Percentiles rank a stretch among this genome's conserved stretches.
Conservation (phyloP, 352 stramenopile genomes). For the Phytophthora pini region DNA sequence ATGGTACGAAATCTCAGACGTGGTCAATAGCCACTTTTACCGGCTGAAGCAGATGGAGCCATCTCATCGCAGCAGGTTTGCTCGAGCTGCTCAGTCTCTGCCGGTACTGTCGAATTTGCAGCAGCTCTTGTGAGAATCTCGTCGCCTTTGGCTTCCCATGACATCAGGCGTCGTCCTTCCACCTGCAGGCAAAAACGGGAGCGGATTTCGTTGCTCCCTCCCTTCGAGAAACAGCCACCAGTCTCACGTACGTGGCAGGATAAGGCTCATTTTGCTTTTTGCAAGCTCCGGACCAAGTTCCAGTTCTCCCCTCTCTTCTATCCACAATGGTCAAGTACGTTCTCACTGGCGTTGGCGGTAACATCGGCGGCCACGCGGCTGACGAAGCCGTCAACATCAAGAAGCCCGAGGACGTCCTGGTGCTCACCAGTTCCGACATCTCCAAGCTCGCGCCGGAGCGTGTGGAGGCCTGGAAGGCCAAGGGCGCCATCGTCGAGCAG, state of each 20-base stretch:
- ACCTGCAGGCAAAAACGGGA: constrained; percentile 20
- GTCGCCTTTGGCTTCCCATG: background rate
- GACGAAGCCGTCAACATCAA: constrained; percentile 34
- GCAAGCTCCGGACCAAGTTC: constrained; percentile 22
- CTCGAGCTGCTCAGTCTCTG: constrained; percentile 9
- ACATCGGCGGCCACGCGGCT: constrained; percentile 33
- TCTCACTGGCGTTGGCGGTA: constrained; percentile 34
- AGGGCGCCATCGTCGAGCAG: constrained; percentile 22
- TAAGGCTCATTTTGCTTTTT: constrained; percentile 28
- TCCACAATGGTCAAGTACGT: constrained; percentile 39
- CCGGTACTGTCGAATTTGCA: constrained; percentile 2
- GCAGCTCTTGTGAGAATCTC: background rate
- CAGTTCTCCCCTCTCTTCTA: constrained; percentile 1
- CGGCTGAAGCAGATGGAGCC: background rate
- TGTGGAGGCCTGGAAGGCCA: constrained; percentile 20
- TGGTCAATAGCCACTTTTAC: constrained; percentile 6
- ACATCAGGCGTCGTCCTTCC: constrained; percentile 12
- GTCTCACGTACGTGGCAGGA: constrained; percentile 19
- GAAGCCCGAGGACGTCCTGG: constrained; percentile 24
- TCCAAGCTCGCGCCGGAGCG: constrained; percentile 28
- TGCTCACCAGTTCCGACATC: constrained; percentile 24
- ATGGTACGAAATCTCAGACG: background rate
- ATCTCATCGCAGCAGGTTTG: background rate
- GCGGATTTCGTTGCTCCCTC: constrained; percentile 9
- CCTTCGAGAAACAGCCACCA: background rate